A percentile compares a stretch with the other conserved stretches of the same genome.
These are phyloP conservation scores for Flagelloscypha sp. DNA, from an alignment of 768 basidiomycete species.

Conservation along the genomic window DNA sequence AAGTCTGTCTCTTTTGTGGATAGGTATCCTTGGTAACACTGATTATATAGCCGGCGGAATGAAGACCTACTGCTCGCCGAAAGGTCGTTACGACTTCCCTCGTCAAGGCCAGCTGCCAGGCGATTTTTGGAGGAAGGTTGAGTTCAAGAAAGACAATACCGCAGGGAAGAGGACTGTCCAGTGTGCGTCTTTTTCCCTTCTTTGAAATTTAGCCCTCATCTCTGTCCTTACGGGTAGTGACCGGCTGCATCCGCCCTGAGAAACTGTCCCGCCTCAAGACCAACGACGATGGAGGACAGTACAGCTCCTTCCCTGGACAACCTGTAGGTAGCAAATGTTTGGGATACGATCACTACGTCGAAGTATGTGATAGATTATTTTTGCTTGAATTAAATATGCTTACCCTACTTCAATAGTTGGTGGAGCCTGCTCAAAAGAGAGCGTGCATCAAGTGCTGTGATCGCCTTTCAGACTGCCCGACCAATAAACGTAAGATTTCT, in stretches of 20 bases:
- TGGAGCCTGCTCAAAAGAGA: slow-evolving; percentile 18
- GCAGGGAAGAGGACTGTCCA: slow-evolving; percentile 16
- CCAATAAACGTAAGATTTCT: slow-evolving; percentile 11
- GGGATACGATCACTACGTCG: slow-evolving; percentile 23
- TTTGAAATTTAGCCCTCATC: too few relatives aligned
- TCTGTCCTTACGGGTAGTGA: slow-evolving; percentile 14
- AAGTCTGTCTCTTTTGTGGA: too few relatives aligned
- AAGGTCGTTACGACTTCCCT: slow-evolving; percentile 11
- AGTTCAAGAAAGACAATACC: slow-evolving; percentile 16
- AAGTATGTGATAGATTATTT: slow-evolving; percentile 5
- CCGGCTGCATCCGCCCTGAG: slow-evolving; percentile 17
- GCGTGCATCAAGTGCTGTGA: slow-evolving; percentile 23
- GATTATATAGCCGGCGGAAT: too few relatives aligned
- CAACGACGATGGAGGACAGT: slow-evolving; percentile 18
- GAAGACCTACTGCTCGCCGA: slow-evolving; percentile 20
- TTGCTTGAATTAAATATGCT: too few relatives aligned
- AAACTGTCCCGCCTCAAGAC: slow-evolving; percentile 16
- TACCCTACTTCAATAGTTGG: slow-evolving; percentile 6
- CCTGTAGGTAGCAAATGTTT: slow-evolving; percentile 19
- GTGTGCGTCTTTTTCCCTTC: slow-evolving; percentile 12
- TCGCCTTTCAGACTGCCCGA: slow-evolving; percentile 19
- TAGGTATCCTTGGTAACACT: too few relatives aligned
- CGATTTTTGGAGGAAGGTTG: slow-evolving; percentile 19
- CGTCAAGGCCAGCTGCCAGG: slow-evolving; percentile 18
- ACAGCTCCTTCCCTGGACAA: slow-evolving; percentile 21